Percentiles rank a stretch among this genome's conserved stretches.
Conservation (phyloP, 1,139 yeast species). For the Yamadazyma taylorii region DNA sequence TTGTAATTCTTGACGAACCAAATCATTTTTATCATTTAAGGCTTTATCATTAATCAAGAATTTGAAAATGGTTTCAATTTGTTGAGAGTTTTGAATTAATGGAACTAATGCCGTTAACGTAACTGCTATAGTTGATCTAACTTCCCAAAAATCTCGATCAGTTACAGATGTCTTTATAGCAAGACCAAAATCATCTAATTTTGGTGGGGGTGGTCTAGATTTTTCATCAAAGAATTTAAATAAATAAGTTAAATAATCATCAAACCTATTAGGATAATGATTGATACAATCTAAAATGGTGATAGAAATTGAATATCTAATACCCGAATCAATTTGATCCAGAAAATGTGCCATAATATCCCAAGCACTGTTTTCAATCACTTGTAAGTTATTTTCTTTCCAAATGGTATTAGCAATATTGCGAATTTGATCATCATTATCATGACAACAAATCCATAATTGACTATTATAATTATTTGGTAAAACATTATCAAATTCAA, state of each 20-base stretch:
- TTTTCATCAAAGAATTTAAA: constrained; percentile 56
- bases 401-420: constrained; percentile 79
- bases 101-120: constrained; percentile 61
- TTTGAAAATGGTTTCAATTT: constrained; percentile 48
- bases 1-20: constrained; percentile 80
- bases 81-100: constrained; percentile 35
- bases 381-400: constrained; percentile 66
- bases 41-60: constrained; percentile 64
- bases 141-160: constrained; percentile 78
- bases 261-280: constrained; percentile 22
- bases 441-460: constrained; percentile 78
- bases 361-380: constrained; percentile 44
- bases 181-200: constrained; percentile 76
- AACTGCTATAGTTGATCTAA: constrained; percentile 77
- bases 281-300: constrained; percentile 49
- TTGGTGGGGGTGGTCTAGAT: constrained; percentile 75
- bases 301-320: constrained; percentile 66
- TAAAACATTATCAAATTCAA: constrained; percentile 50
- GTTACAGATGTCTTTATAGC: constrained; percentile 61
- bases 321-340: constrained; percentile 56
- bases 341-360: constrained; percentile 49
- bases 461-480: constrained; percentile 60
- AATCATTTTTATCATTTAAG: constrained; percentile 68
- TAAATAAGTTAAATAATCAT: constrained; percentile 44
- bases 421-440: constrained; percentile 62